Evolutionary conservation across 2,329 filamentous ascomycete genomes (phyloP), one percentile per base, ranked within the genome.

Genomic region (Phoma herbarum): DNA sequence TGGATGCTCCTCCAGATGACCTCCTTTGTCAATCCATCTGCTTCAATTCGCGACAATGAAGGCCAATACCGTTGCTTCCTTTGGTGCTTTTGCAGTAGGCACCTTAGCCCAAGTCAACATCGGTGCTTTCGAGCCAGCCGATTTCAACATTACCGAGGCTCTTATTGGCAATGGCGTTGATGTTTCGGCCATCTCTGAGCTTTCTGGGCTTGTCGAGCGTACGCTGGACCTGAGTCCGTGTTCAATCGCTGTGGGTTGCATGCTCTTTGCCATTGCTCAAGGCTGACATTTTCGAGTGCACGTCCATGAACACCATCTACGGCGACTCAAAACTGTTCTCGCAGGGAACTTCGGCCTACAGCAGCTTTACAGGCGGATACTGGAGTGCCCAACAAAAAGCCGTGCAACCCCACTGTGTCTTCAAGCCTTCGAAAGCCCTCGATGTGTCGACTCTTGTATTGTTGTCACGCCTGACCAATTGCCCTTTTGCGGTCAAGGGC

Each of bases 361-460:
- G 20, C 31, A 35, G n/a, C 57, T 64, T 69, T 39, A 61, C 58
- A 8, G 50, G 43, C 11, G 43, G 47, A 2, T 72, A 64, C 42
- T 73, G 70, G 68, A 70, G 68, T 9, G 45, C 52, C 5, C 67
- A 71, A 45, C 61, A 69, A 47, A 62, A 45, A 2, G 46, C 51
- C 2, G 61, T 65, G 3, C 51, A 60, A 14, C 71, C 70, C 3
- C 64, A 52, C 12, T 70, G 71, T 52, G 60, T 70, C 28, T 47
- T 33, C 44, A 47, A 23, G 67, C 66, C 12, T 44, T 41, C 6
- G 7, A 35, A 35, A 14, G 16, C 5, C 31, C 31, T 35, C 16
- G 31, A 35, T n/a, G 31, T 35, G 31, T 35, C 31, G 31, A 35
- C 31, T 35, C 31, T 35, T 35, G 31, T 35, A 1, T 16, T 35